These are phyloP conservation scores for Macadamia tetraphylla DNA, from an alignment of 164 flowering plant species.

Conservation along the genomic window DNA sequence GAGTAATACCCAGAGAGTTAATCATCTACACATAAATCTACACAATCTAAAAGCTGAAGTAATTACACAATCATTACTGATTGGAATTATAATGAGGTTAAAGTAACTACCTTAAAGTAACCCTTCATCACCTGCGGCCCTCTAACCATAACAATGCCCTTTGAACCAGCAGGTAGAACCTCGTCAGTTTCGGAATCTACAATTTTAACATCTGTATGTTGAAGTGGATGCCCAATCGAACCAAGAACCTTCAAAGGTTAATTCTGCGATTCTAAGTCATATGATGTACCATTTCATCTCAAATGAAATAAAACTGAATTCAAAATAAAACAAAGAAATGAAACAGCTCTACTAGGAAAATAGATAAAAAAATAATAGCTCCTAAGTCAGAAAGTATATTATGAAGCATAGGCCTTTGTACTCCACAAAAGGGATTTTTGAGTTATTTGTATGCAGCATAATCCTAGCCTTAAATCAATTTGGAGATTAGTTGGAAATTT, in stretches of 20 bases:
- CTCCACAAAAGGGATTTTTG: no score
- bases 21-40: no score
- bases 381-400: neutral
- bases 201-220: slow-evolving; percentile 61
- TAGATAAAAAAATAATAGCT: no score
- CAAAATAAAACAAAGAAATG: neutral
- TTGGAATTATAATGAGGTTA: neutral
- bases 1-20: neutral
- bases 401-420: neutral
- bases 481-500: no score
- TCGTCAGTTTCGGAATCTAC: slow-evolving; percentile 69
- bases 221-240: slow-evolving; percentile 76
- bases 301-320: neutral
- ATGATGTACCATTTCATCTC: slow-evolving; percentile 16
- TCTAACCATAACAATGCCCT: slow-evolving; percentile 70
- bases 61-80: neutral
- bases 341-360: neutral
- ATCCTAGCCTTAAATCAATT: no score
- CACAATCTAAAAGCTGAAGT: no score
- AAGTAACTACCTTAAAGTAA: slow-evolving; percentile 66
- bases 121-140: slow-evolving; percentile 97
- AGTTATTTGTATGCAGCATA: no score
- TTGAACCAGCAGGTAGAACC: slow-evolving; percentile 62
- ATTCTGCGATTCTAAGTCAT: slow-evolving; percentile 22
- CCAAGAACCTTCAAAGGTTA: slow-evolving; percentile 79